These are phyloP conservation scores for Hyaloscypha variabilis DNA, from an alignment of 495 filamentous ascomycete genomes.

Conservation along the genomic window DNA sequence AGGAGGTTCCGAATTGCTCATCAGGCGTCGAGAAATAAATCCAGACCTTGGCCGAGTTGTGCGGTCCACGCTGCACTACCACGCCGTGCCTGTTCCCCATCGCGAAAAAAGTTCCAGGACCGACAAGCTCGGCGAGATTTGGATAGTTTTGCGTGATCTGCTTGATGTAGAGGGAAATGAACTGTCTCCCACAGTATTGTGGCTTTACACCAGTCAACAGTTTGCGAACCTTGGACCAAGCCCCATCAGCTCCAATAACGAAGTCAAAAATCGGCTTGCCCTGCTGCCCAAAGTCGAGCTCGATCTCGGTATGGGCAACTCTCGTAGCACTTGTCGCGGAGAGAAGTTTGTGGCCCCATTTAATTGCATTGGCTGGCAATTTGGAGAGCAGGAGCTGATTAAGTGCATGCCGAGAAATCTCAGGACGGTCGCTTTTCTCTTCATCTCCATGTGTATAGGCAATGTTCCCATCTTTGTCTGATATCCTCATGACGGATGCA, in stretches of 20 bases:
- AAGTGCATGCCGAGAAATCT: constrained; percentile 48
- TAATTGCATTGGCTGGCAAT: constrained; percentile 42
- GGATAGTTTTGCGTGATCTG: constrained; percentile 42
- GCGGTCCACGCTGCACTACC: constrained; percentile 47
- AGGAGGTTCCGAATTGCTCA: constrained; percentile 27
- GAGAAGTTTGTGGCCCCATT: constrained; percentile 47
- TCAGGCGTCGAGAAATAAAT: constrained; percentile 21
- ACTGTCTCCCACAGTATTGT: constrained; percentile 34
- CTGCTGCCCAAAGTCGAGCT: constrained; percentile 39
- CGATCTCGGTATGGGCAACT: constrained; percentile 27
- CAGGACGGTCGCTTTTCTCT: constrained; percentile 40
- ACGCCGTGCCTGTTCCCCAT: constrained; percentile 43
- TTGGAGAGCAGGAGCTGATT: constrained; percentile 41
- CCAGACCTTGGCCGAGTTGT: constrained; percentile 46
- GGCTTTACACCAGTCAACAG: constrained; percentile 31
- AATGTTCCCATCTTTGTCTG: constrained; percentile 43
- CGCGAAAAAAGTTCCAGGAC: constrained; percentile 46
- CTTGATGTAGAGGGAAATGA: constrained; percentile 41
- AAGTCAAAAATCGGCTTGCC: constrained; percentile 41
- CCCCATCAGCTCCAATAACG: constrained; percentile 53
- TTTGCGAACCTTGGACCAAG: constrained; percentile 45
- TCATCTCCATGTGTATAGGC: constrained; percentile 38
- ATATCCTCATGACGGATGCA: constrained; percentile 38
- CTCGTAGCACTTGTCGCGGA: constrained; percentile 36
- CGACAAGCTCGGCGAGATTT: constrained; percentile 33